phyloP scores from a whole-genome alignment of 139 green algal species.

The Chlorella sp. region DNA sequence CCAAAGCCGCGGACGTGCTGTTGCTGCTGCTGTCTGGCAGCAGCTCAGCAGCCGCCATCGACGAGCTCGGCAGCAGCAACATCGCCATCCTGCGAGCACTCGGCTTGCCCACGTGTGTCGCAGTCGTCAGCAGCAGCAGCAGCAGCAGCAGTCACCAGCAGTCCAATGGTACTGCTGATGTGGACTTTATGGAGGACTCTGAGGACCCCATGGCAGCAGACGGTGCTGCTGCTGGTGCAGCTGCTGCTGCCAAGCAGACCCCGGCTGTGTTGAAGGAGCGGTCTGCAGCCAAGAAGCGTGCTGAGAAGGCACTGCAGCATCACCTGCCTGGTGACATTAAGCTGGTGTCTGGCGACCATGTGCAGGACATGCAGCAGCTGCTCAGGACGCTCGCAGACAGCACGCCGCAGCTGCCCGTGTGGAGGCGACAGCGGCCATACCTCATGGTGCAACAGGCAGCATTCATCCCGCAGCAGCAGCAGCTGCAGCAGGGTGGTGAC shows the following conservation, averaged over 20 bases:
- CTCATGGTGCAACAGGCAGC: constrained; percentile 58
- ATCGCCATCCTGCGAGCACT: constrained; percentile 64
- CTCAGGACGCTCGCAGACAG: constrained; percentile 60
- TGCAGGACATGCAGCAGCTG: constrained; percentile 47
- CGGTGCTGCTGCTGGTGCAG: no score
- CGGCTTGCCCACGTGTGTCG: constrained; percentile 56
- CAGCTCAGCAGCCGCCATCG: constrained; percentile 28
- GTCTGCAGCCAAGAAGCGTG: constrained; percentile 70
- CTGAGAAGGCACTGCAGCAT: constrained; percentile 42
- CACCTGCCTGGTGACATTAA: constrained; percentile 51
- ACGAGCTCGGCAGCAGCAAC: constrained; percentile 39
- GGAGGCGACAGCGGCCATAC: constrained; percentile 63
- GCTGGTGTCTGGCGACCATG: constrained; percentile 42
- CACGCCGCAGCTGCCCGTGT: constrained; percentile 44
- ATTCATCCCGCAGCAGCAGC: constrained; percentile 14
- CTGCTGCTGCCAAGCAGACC: constrained; percentile 6
- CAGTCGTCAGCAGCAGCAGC: constrained; percentile 40
- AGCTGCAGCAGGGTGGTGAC: no score
- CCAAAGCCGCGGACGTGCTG: constrained; percentile 46
- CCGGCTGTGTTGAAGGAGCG: constrained; percentile 80
- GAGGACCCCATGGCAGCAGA: no score
- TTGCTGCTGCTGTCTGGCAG: constrained; percentile 52
- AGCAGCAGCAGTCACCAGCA: no score
- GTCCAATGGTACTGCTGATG: no score
- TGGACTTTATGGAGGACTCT: no score